Evolutionary conservation across 2,329 filamentous ascomycete species (phyloP).

Genomic region (Dothideomycetidae sp.): DNA sequence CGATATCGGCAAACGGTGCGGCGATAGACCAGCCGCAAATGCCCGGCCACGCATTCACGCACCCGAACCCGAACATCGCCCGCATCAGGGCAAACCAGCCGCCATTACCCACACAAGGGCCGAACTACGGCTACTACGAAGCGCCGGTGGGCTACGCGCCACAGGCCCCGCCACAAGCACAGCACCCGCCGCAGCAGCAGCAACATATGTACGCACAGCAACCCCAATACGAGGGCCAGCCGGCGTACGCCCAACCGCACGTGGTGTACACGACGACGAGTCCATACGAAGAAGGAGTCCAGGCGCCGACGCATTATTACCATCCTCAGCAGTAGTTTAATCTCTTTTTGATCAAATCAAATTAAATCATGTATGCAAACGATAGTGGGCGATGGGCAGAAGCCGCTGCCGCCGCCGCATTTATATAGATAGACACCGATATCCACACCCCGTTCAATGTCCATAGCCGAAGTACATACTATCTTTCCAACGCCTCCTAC

Average conservation of each 20-base stretch:
- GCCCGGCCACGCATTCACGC: constrained; percentile 5
- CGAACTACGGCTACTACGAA: constrained; percentile 5
- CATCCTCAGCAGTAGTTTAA: too few species aligned
- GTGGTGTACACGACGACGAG: constrained; percentile 2
- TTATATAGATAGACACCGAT: too few species aligned
- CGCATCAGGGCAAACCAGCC: constrained; percentile 2
- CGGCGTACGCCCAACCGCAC: too few species aligned
- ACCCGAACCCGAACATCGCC: constrained; percentile 9
- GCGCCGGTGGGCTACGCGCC: constrained; percentile 3
- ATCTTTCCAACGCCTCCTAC: too few species aligned
- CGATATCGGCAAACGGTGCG: background rate
- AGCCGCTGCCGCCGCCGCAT: too few species aligned
- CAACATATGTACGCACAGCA: constrained; percentile 1
- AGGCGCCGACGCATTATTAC: too few species aligned
- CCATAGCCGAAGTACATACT: too few species aligned
- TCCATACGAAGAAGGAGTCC: constrained; percentile 6
- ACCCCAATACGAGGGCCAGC: background rate
- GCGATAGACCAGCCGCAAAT: constrained; percentile 2
- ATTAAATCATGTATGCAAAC: too few species aligned
- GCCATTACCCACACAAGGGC: background rate
- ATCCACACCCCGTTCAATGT: too few species aligned
- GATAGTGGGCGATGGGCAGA: too few species aligned
- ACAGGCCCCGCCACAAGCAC: constrained; percentile 1
- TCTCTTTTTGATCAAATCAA: too few species aligned
- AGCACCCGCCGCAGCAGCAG: constrained; percentile 2